Percentiles rank a stretch among this genome's conserved stretches.
These are phyloP conservation scores for Tuber indicum DNA, from an alignment of 495 filamentous ascomycete species.

Conservation along the genomic window DNA sequence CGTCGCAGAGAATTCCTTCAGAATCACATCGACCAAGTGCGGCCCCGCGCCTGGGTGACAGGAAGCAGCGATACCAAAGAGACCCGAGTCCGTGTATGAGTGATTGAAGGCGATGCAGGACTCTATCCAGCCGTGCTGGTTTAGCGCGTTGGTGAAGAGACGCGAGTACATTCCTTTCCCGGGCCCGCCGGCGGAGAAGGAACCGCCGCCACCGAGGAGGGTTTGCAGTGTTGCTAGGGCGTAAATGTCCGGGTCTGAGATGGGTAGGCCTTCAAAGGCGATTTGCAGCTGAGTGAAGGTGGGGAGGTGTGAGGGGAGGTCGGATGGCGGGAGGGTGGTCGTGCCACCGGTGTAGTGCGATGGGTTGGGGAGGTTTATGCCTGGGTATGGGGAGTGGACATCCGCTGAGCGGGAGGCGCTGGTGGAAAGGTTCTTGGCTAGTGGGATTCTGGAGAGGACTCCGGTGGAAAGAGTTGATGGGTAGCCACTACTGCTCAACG, in stretches of 20 bases:
- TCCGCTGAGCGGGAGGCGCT: slow-evolving; percentile 58
- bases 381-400: slow-evolving; percentile 43
- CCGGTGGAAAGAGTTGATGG: slow-evolving; percentile 44
- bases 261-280: slow-evolving; percentile 90
- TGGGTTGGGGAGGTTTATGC: slow-evolving; percentile 24
- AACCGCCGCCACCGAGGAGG: slow-evolving; percentile 89
- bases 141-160: slow-evolving; percentile 93
- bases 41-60: slow-evolving; percentile 68
- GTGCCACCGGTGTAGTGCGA: slow-evolving; percentile 93
- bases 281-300: slow-evolving; percentile 85
- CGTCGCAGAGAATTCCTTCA: slow-evolving; percentile 75
- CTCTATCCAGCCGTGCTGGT: slow-evolving; percentile 95
- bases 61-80: slow-evolving; percentile 86
- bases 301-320: slow-evolving; percentile 66
- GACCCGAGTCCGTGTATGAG: slow-evolving; percentile 86
- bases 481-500: slow-evolving; percentile 35
- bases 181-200: slow-evolving; percentile 93
- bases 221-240: slow-evolving; percentile 94
- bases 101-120: slow-evolving; percentile 94
- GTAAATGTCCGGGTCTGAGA: slow-evolving; percentile 86
- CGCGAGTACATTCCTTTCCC: slow-evolving; percentile 99
- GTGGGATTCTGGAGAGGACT: slow-evolving; percentile 78
- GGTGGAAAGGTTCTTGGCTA: slow-evolving; percentile 81
- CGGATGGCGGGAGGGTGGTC: slow-evolving; percentile 71
- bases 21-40: slow-evolving; percentile 88